Evolutionary conservation across 495 filamentous ascomycete genomes (phyloP), one percentile per base, ranked within the genome.

Genomic region (Xeromyces bisporus): DNA sequence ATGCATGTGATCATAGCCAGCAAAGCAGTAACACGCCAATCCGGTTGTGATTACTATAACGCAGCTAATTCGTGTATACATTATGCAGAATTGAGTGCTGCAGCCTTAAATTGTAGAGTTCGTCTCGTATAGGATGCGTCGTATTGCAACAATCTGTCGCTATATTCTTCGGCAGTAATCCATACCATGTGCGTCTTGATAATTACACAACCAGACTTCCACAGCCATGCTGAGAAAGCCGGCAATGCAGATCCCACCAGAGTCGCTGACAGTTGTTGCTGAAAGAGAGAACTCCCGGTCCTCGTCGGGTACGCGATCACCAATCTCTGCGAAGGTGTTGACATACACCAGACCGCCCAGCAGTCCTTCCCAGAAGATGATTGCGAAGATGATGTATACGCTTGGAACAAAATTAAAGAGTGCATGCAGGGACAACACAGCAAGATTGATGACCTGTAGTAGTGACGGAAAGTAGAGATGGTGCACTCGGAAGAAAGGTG

Each of bases 291-390:
- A 94, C 55, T 97, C 89, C 11, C 89, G 63, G 26, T 94, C 87
- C 21, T 71, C 66, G 5, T 62, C 51, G 0, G 71, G 67, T 0
- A 92, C 77, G 6, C 72, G 68, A 32, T 94, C 80, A 43, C 75
- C 73, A 37, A 97, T 89, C 50, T 87, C 79, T 1, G 86, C 83
- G 54, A 93, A 97, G 0, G 86, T 92, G 36, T 87, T 93, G 26
- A 96, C 84, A 43, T 97, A 97, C 0, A 94, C 89, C 6, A 76
- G 54, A 0, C 89, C 89, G 4, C 89, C 89, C 0, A 97, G 60
- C 23, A 97, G 51, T 0, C 89, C 89, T 47, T 93, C 87, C 87
- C 89, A 94, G 46, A 94, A 92, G n/a, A 93, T 57, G 27, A 94
- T 58, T 4, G 66, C 44, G 47, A 92, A 93, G 3, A 94, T 52